Evolutionary conservation across 176 grass and related monocot species (phyloP).

Genomic region (Thinopyrum elongatum): DNA sequence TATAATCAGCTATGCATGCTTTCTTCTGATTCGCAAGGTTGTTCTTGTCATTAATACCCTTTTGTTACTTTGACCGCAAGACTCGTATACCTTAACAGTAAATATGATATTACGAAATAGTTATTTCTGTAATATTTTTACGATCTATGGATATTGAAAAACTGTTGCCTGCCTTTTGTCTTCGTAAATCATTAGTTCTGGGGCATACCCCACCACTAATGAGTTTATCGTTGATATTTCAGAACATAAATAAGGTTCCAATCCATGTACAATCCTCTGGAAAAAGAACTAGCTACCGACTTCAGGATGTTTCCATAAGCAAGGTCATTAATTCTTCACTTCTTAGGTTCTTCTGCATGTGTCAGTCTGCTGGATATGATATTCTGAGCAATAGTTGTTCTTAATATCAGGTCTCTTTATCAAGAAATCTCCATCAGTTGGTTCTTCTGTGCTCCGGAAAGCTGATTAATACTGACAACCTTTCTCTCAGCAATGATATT

Average conservation of each 20-base stretch:
- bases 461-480: constrained; percentile 44
- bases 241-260: constrained; percentile 78
- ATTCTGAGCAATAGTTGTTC: constrained; percentile 26
- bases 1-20: constrained; percentile 11
- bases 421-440: constrained; percentile 71
- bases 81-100: neutral
- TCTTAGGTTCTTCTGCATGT: constrained; percentile 23
- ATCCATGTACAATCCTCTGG: constrained; percentile 44
- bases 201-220: neutral
- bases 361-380: constrained; percentile 6
- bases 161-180: neutral
- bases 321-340: constrained; percentile 56
- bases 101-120: constrained; percentile 9
- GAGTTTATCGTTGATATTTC: constrained; percentile 42
- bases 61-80: constrained; percentile 17
- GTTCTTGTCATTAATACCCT: constrained; percentile 1
- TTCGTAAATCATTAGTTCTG: constrained; percentile 1
- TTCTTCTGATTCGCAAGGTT: constrained; percentile 35
- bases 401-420: constrained; percentile 70
- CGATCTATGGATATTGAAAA: neutral
- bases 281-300: constrained; percentile 38
- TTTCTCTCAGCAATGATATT: constrained; percentile 27
- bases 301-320: constrained; percentile 79
- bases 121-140: neutral
- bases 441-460: constrained; percentile 75